Conservation (phyloP, 345 rosid genomes). For the Lepidium aucheri region DNA sequence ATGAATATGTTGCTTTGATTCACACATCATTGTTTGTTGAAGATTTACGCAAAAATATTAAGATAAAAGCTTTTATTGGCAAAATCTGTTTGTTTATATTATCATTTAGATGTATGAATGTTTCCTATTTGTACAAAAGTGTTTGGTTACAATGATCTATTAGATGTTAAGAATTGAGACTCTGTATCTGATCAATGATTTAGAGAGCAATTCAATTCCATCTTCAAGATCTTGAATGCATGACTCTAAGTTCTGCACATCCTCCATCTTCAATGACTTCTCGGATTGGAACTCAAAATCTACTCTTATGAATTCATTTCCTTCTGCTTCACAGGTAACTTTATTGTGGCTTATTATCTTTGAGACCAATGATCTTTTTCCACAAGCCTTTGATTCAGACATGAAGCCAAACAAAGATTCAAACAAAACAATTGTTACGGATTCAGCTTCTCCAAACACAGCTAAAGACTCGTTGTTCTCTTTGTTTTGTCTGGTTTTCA, state of each 20-base stretch:
- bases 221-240: conserved; percentile 44
- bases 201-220: conserved; percentile 32
- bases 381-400: conserved; percentile 18
- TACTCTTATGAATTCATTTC: conserved; percentile 27
- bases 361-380: conserved; percentile 27
- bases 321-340: conserved; percentile 21
- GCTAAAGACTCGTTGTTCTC: background rate
- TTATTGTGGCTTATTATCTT: conserved; percentile 28
- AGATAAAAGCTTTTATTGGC: too few species aligned
- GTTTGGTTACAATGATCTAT: conserved; percentile 10
- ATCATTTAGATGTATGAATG: too few species aligned
- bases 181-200: conserved; percentile 35
- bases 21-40: too few species aligned
- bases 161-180: conserved; percentile 37
- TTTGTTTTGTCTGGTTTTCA: conserved; percentile 23
- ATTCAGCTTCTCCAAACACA: conserved; percentile 30
- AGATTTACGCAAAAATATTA: too few species aligned
- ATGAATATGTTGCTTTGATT: too few species aligned
- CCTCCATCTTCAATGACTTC: conserved; percentile 3
- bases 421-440: conserved; percentile 17
- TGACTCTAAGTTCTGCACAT: conserved; percentile 24
- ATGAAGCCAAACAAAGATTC: conserved; percentile 35
- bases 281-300: conserved; percentile 27
- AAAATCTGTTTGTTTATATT: too few species aligned
- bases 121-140: background rate